phyloP scores from a whole-genome alignment of 2,329 filamentous ascomycete species.

The Geoglossum cookeanum region DNA sequence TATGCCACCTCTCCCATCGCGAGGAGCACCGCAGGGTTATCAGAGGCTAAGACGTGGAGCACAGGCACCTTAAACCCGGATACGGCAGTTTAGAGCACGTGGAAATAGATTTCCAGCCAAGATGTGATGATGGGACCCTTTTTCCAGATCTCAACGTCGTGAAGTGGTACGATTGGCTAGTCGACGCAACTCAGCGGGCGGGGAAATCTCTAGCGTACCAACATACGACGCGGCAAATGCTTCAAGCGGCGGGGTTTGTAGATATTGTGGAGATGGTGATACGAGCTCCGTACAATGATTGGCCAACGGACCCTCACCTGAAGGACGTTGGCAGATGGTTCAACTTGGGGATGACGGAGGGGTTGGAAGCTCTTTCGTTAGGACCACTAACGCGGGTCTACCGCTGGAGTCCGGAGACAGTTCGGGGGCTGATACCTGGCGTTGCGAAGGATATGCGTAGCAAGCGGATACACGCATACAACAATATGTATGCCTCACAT shows the following conservation, averaged over 20 bases:
- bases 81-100: slow-evolving; percentile 67
- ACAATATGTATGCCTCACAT: slow-evolving; percentile 45
- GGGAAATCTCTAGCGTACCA: slow-evolving; percentile 49
- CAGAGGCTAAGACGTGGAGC: neutral
- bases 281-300: slow-evolving; percentile 54
- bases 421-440: slow-evolving; percentile 39
- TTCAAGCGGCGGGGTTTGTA: slow-evolving; percentile 57
- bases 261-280: slow-evolving; percentile 56
- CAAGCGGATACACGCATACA: slow-evolving; percentile 51
- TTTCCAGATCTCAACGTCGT: slow-evolving; percentile 36
- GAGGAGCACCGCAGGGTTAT: neutral
- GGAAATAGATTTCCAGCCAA: slow-evolving; percentile 68
- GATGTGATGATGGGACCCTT: slow-evolving; percentile 47
- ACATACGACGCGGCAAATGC: slow-evolving; percentile 36
- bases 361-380: slow-evolving; percentile 53
- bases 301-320: slow-evolving; percentile 43
- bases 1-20: slow-evolving; percentile 18
- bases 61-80: slow-evolving; percentile 56
- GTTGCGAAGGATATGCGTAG: slow-evolving; percentile 52
- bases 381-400: slow-evolving; percentile 51
- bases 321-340: slow-evolving; percentile 66
- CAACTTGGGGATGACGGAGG: slow-evolving; percentile 55
- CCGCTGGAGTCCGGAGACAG: slow-evolving; percentile 39
- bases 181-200: slow-evolving; percentile 45
- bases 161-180: slow-evolving; percentile 51